A percentile compares a stretch with the other conserved stretches of the same genome.
Evolutionary conservation across 2,329 filamentous ascomycete genomes (phyloP).

Genomic region (Fusarium sp.): DNA sequence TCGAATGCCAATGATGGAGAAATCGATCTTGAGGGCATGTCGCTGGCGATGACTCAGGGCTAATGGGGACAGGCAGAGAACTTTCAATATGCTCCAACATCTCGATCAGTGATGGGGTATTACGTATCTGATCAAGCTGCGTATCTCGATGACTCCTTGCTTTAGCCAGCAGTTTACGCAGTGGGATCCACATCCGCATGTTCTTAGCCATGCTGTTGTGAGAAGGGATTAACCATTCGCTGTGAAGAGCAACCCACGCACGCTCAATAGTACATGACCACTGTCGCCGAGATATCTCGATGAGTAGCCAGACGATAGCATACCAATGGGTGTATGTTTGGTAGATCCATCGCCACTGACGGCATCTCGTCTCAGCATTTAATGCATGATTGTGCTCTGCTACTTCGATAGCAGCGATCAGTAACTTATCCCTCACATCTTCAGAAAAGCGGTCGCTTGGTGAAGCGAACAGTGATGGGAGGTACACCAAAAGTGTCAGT

Average conservation of each 20-base stretch:
- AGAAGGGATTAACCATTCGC: slow-evolving; percentile 54
- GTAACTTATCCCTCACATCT: slow-evolving; percentile 58
- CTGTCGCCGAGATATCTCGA: slow-evolving; percentile 61
- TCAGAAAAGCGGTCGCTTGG: slow-evolving; percentile 53
- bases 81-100: slow-evolving; percentile 50
- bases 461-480: slow-evolving; percentile 62
- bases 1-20: slow-evolving; percentile 29
- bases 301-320: slow-evolving; percentile 67
- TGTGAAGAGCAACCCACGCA: slow-evolving; percentile 62
- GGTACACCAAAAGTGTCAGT: slow-evolving; percentile 66
- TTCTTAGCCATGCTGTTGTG: slow-evolving; percentile 46
- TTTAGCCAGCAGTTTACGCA: slow-evolving; percentile 56
- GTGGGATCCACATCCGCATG: slow-evolving; percentile 56
- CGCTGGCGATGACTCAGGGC: slow-evolving; percentile 43
- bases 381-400: slow-evolving; percentile 68
- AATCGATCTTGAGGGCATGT: slow-evolving; percentile 8
- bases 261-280: slow-evolving; percentile 62
- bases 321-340: slow-evolving; percentile 71
- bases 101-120: slow-evolving; percentile 43
- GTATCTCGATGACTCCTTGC: slow-evolving; percentile 53
- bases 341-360: slow-evolving; percentile 69
- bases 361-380: slow-evolving; percentile 62
- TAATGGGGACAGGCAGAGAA: slow-evolving; percentile 46
- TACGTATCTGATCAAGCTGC: slow-evolving; percentile 53
- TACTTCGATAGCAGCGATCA: slow-evolving; percentile 65